Conservation (phyloP, 805 yeast species). For the Ogataea methanolica region DNA sequence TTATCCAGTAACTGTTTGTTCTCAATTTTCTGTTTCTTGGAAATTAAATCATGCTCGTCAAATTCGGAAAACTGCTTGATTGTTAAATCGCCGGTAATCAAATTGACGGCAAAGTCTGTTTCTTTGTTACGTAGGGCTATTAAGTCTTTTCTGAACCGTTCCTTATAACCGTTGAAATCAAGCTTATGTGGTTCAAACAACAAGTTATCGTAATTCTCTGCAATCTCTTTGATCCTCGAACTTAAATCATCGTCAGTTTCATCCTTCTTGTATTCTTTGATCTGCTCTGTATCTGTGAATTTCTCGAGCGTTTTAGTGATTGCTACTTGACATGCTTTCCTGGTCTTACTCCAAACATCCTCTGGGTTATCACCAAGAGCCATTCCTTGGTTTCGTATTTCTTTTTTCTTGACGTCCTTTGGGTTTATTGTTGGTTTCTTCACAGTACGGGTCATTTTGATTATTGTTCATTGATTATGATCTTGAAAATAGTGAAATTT, state of each 20-base stretch:
- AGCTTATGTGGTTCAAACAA: conserved; percentile 14
- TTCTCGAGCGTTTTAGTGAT: conserved; percentile 15
- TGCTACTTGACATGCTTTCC: conserved; percentile 22
- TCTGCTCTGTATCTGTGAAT: conserved; percentile 1
- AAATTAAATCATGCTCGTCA: conserved; percentile 20
- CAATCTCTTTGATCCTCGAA: too few relatives aligned
- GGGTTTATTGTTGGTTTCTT: not conserved
- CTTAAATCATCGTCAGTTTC: conserved; percentile 3
- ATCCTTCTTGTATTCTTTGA: not conserved
- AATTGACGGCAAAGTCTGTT: conserved; percentile 20
- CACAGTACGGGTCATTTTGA: not conserved
- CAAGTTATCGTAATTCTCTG: conserved; percentile 21
- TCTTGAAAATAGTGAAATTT: too few relatives aligned
- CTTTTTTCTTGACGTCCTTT: not conserved
- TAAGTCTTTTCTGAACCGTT: conserved; percentile 28
- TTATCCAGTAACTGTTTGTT: conserved; percentile 25
- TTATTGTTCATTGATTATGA: too few relatives aligned
- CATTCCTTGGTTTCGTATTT: not conserved
- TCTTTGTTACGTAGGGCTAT: conserved; percentile 26
- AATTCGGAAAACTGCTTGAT: conserved; percentile 20
- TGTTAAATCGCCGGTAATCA: conserved; percentile 16
- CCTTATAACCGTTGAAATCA: conserved; percentile 20
- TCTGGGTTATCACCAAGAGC: conserved; percentile 20
- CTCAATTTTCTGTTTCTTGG: conserved; percentile 25
- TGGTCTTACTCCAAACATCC: conserved; percentile 23